Evolutionary conservation across 257 asterid species (phyloP), one percentile per base, ranked within the genome.

Genomic region (Catharanthus roseus): DNA sequence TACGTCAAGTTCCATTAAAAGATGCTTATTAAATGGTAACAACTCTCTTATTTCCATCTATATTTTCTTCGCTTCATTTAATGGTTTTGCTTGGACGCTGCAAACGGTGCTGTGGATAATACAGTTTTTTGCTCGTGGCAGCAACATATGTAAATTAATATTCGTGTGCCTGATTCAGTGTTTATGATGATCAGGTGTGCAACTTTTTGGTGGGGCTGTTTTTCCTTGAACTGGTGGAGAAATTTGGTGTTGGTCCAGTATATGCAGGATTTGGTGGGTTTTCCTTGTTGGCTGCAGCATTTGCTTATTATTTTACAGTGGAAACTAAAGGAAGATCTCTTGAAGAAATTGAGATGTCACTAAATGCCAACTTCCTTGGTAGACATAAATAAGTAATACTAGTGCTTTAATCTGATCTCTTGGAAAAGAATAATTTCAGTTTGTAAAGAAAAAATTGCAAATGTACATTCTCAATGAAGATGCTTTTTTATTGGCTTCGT

Each of bases 301-400:
- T 89, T 75, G 82, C 90, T 10, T 88, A 76, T 80, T 76, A 69
- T 55, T 89, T 85, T 38, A 80, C 83, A 4, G 86, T 88, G 10
- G 97, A 91, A 79, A 91, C 97, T 10, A 88, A 80, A 80, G 96
- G 97, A 23, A 82, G 87, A 51, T 88, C 96, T 23, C 93, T 89
- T 19, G 97, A 92, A 78, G 97, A 92, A 83, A 92, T 92, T 16
- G 96, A 89, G 86, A 76, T 85, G 77, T 86, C 96, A 15, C 79
- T 88, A 38, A 79, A 81, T 67, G 77, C 78, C 68, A 71, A 44
- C 56, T 68, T 71, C 45, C 82, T 18, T 55, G 79, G 71, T 34
- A 71, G 68, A n/a, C n/a, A n/a, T n/a, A 72, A 69, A 76, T n/a
- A 74, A 68, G 72, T 72, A 71, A 72, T 16, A 42, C 41, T 71